Base-by-base conservation (phyloP, 768 basidiomycete genomes). In the Asterophora parasitica region DNA sequence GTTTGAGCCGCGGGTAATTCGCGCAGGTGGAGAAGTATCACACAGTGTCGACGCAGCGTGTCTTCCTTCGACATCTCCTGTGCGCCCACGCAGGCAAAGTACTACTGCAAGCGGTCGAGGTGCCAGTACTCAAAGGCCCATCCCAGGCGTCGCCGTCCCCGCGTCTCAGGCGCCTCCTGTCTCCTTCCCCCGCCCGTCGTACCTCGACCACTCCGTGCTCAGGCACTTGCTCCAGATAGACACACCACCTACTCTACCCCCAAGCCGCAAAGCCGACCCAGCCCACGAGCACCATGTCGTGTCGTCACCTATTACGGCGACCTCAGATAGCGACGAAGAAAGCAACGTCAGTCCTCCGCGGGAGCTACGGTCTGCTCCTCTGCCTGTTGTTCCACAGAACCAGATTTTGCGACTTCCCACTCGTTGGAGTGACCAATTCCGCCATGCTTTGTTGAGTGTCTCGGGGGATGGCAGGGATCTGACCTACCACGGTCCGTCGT, bases 181-280 rank as follows among this genome's bases (percentile, higher is more conserved):
- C 28, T 66, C 69, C 44, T 91, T 84, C 63, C 69, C 78, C 39
- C 78, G 82, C 15, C 89, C 89, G 1, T 66, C 80, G 0, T 92
- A 92, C 63, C 75, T 92, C 46, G 85, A 88, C 35, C 75, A 87
- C 62, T 88, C 88, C 2, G 78, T 85, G 1, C 67, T 92, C 47
- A 81, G 85, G 46, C 72, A 89, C 56, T 64, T 86, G 44, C 68
- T 91, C 7, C 82, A 81, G 48, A 81, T 83, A 0, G 76, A 82
- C 15, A 60, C 69, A 10, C 64, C 66, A 7, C 67, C 72, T 8
- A 34, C 62, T 32, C 61, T 71, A 35, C 61, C 71, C 40, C 65
- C 69, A 4, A 63, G 60, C 46, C 67, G 74, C 31, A 76, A 73
- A 51, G 43, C 52, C 9, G 75, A 59, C 11, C 31, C 54, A 10